These are phyloP conservation scores for Penicillium sp. DNA, from an alignment of 2,329 filamentous ascomycete genomes.

Conservation along the genomic window DNA sequence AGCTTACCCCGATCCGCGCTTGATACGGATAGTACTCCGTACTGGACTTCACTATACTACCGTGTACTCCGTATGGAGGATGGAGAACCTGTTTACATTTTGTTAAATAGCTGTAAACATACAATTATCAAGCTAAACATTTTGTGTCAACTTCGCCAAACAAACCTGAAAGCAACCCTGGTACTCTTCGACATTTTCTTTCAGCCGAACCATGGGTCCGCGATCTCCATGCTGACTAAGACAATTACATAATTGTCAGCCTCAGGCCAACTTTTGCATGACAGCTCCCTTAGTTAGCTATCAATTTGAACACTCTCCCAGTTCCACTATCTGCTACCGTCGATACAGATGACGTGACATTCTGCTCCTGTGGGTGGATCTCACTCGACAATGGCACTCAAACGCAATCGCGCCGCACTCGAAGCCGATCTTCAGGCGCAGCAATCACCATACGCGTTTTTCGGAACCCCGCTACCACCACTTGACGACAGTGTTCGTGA, in stretches of 20 bases:
- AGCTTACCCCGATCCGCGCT: too few species aligned
- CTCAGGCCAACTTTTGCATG: background rate
- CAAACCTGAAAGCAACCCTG: too few species aligned
- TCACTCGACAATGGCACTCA: conserved; percentile 61
- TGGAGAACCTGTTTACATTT: too few species aligned
- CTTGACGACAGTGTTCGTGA: conserved; percentile 75
- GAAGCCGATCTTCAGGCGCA: conserved; percentile 70
- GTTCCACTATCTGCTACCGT: background rate
- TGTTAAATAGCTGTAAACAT: too few species aligned
- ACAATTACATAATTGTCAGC: background rate
- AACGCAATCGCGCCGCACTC: conserved; percentile 75
- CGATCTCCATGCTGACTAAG: background rate
- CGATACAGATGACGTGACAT: conserved; percentile 7
- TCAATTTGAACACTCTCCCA: background rate
- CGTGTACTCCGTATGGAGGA: too few species aligned
- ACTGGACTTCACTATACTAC: too few species aligned
- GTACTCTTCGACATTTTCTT: too few species aligned
- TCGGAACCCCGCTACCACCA: conserved; percentile 81
- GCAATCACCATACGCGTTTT: conserved; percentile 73
- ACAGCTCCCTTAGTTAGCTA: background rate
- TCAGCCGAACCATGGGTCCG: too few species aligned
- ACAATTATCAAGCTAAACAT: too few species aligned
- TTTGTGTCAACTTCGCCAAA: too few species aligned
- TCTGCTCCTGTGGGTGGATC: conserved; percentile 1
- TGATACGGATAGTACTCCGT: too few species aligned